Evolutionary conservation across 495 filamentous ascomycete species (phyloP), one percentile per base, ranked within the genome.

Genomic region (Daldinia vernicosa): DNA sequence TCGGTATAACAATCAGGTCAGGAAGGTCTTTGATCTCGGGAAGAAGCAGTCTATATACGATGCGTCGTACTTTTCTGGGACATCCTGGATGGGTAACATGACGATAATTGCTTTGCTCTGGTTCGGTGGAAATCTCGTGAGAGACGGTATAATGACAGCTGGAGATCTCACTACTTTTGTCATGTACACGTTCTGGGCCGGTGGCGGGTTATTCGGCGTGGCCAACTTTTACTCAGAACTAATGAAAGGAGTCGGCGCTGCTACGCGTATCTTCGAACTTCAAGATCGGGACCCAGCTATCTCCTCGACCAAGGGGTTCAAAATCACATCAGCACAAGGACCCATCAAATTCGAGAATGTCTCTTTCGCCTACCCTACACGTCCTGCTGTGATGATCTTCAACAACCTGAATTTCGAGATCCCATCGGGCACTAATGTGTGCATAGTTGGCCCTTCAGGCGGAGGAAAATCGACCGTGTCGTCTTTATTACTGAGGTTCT

Each of bases 221-320:
- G 96, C 93, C 33, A 92, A 91, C 72, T 99, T 99, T 82, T 98
- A 97, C 82, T 97, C 94, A 9, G 95, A 99, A 78, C 87, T 99
- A 19, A 98, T 98, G 95, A 98, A 98, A 76, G 96, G 96, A 40
- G 95, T 97, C 24, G 95, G 95, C 72, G 95, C 95, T 39, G 96
- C 95, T 12, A 95, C 90, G 74, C 92, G 95, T 27, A 85, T 99
- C 6, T 99, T 99, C 76, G 95, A 99, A 76, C 85, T 99, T 5
- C 94, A 98, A 79, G 95, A 99, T 80, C 91, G 95, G 65, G 86
- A 96, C 47, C 90, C 94, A 0, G 91, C 88, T 2, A 98, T 98
- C 60, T 89, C 88, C 12, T 87, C 93, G 2, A 99, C 95, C 1
- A 87, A 89, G 37, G 95, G 95, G 60, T 72, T 83, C 19, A 89